phyloP scores from a whole-genome alignment of 768 basidiomycete genomes.

The Boletus vermiculosoides region DNA sequence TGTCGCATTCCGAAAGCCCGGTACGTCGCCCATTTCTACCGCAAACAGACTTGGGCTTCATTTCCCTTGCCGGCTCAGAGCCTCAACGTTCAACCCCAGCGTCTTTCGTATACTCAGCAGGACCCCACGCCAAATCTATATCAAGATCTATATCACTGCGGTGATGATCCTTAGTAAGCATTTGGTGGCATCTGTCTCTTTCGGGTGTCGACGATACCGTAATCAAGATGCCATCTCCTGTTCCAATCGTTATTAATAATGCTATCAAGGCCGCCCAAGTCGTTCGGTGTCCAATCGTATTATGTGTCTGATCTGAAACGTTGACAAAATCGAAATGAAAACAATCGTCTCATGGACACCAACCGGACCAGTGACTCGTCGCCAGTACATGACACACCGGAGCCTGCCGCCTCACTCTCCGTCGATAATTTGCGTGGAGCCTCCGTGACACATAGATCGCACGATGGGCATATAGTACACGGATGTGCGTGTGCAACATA shows the following conservation, averaged over 20 bases:
- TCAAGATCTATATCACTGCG: not conserved
- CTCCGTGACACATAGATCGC: not conserved
- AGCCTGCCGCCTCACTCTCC: not conserved
- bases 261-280: not conserved
- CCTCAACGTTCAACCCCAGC: not conserved
- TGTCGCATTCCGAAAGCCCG: not conserved
- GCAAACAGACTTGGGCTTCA: not conserved
- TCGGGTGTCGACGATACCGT: not conserved
- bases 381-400: not conserved
- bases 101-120: not conserved
- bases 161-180: not conserved
- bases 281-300: not conserved
- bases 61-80: too few species aligned
- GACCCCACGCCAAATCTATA: not conserved
- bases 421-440: not conserved
- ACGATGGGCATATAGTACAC: not conserved
- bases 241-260: not conserved
- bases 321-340: not conserved
- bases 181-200: not conserved
- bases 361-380: not conserved
- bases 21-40: not conserved
- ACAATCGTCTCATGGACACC: not conserved
- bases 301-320: not conserved
- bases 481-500: not conserved
- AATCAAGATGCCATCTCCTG: not conserved